Base-by-base conservation (phyloP, 164 flowering plant species). In the Euptelea pleiosperma region DNA sequence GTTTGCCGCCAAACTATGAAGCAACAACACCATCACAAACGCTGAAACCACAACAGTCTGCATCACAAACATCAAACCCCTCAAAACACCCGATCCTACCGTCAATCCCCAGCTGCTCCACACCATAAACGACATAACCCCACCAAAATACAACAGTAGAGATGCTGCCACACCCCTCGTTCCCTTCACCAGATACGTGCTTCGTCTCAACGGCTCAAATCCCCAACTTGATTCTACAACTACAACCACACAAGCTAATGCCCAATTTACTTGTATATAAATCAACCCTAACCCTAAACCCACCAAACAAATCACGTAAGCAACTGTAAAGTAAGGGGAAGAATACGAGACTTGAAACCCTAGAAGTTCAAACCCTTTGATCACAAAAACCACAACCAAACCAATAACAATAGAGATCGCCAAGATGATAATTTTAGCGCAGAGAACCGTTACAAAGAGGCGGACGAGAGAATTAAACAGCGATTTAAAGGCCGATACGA, bases 191-290 rank as follows among this genome's bases (percentile, higher is more conserved):
- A 86, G 55, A 31, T 47, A 42, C 3, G 66, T 19, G 52, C 90
- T 86, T 39, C 93, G 58, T 52, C 68, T 39, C 66, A 89, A 47
- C 0, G 93, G 68, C 31, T 66, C 65, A 19, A 75, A 58, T 0
- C 96, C 92, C 91, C 90, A 84, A 43, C 52, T 67, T 10, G 74
- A 68, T 50, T 89, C 92, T 24, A 57, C 75, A 50, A 79, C 86
- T 41, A 72, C 81, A 22, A 83, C 53, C 33, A 71, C 85, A 29
- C 29, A 28, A 0, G 58, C 76, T 22, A 86, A 60, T 24, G 61
- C 49, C 83, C 85, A 83, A 69, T 65, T 71, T 61, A 80, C 73
- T 22, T 57, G 66, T 11, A 82, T 16, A 51, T 61, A 66, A 4
- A 75, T 6, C 50, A 68, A 57, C 9, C 58, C 51, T 31, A 61